Conservation (phyloP, 176 grass and related monocot genomes). For the Musa beccarii region DNA sequence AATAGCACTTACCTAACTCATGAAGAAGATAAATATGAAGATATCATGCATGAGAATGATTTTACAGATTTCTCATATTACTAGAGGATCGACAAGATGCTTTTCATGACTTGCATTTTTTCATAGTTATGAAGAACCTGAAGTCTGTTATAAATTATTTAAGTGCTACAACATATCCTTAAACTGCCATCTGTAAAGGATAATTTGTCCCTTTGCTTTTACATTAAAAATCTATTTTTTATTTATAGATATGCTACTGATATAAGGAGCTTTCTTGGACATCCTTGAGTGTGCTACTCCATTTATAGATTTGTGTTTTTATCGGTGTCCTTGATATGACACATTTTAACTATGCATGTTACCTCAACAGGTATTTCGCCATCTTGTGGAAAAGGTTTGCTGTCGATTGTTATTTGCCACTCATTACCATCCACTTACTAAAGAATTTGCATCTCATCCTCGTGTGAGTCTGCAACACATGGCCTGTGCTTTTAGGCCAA, state of each 20-base stretch:
- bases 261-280: not conserved
- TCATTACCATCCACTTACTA: slow-evolving; percentile 84
- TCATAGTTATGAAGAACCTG: no score
- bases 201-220: not conserved
- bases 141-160: no score
- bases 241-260: not conserved
- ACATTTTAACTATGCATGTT: not conserved
- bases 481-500: slow-evolving; percentile 62
- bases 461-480: slow-evolving; percentile 79
- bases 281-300: not conserved
- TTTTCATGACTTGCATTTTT: no score
- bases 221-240: not conserved
- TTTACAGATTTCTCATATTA: no score
- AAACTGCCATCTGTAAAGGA: not conserved
- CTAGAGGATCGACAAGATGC: no score
- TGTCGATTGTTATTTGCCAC: slow-evolving; percentile 88
- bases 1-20: no score
- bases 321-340: not conserved
- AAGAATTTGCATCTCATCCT: slow-evolving; percentile 86
- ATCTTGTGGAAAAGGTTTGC: slow-evolving; percentile 64
- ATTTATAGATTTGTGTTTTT: not conserved
- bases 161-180: no score
- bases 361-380: slow-evolving; percentile 60
- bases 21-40: no score
- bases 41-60: no score